Base-by-base conservation (phyloP, 108 stramenopile species). In the Discostella pseudostelligera region DNA sequence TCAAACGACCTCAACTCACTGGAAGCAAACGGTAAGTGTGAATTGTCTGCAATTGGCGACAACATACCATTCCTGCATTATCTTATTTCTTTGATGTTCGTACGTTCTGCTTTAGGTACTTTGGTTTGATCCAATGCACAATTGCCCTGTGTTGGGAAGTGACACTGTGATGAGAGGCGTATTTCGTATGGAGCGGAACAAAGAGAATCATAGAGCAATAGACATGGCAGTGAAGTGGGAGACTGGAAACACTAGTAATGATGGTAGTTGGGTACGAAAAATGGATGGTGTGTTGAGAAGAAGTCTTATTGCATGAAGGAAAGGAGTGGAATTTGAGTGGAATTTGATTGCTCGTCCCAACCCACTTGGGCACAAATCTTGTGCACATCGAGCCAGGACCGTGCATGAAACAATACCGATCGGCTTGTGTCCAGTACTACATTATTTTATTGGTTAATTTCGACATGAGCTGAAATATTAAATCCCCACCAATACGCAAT, bases 1-100 rank as follows among this genome's bases (percentile, higher is more conserved):
- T 16, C 82, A 83, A 64, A 82, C 71, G 14, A 51, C 74, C 59
- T 84, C 87, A 54, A 95, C 94, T 35, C 94, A 95, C 72, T 95
- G 94, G 94, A 93, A 95, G 64, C 91, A 92, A 51, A 81, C 87
- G n/a, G 78, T 32, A 32, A 32, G 32, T 32, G 32, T 32, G 32
- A 32, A 4, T 5, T 32, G 32, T 32, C 32, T 32, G 5, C 5
- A 3, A 32, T 4, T 32, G 32, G n/a, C n/a, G n/a, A n/a, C n/a
- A n/a, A n/a, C n/a, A 32, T 5, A 32, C 32, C 32, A 32, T 4
- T 32, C 32, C 32, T 5, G 3, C 32, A 32, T 32, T 32, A 3
- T 32, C 32, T 32, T 4, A 32, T 32, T 32, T 32, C 32, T 32
- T 5, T 32, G 32, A 3, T 32, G 32, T 5, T 4, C 32, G 5